Conservation (phyloP, 257 asterid species). For the Solanum dulcamara region DNA sequence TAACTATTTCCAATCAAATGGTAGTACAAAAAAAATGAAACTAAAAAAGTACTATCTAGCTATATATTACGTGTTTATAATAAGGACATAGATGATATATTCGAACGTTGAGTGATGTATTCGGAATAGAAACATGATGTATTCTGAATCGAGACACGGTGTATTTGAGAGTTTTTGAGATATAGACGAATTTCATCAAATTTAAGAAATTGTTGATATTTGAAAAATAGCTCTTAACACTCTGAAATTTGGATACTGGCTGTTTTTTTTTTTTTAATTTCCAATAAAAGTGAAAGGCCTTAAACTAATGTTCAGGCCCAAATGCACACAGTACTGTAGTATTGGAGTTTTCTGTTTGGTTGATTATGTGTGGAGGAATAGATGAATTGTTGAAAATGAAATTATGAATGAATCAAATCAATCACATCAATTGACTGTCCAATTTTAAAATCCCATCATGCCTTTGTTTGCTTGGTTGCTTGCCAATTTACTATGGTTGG, state of each 20-base stretch:
- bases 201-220: too few relatives aligned
- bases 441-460: constrained; percentile 7
- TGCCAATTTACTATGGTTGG: constrained; percentile 30
- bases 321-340: background rate
- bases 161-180: too few relatives aligned
- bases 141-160: too few relatives aligned
- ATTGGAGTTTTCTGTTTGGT: background rate
- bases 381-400: background rate
- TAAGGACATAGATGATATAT: too few relatives aligned
- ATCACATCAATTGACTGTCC: constrained; percentile 9
- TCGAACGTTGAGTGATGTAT: too few relatives aligned
- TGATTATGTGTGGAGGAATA: background rate
- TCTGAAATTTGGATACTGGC: too few relatives aligned
- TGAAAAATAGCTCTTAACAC: too few relatives aligned
- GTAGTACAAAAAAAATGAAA: background rate
- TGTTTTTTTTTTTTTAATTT: too few relatives aligned
- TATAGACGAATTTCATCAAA: too few relatives aligned
- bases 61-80: background rate
- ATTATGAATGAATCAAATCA: constrained; percentile 35
- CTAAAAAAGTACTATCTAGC: background rate
- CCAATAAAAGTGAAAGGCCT: background rate
- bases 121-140: too few relatives aligned
- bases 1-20: background rate
- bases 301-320: background rate
- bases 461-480: background rate